Conservation (phyloP, 805 yeast species). For the Suhomyces sp. region DNA sequence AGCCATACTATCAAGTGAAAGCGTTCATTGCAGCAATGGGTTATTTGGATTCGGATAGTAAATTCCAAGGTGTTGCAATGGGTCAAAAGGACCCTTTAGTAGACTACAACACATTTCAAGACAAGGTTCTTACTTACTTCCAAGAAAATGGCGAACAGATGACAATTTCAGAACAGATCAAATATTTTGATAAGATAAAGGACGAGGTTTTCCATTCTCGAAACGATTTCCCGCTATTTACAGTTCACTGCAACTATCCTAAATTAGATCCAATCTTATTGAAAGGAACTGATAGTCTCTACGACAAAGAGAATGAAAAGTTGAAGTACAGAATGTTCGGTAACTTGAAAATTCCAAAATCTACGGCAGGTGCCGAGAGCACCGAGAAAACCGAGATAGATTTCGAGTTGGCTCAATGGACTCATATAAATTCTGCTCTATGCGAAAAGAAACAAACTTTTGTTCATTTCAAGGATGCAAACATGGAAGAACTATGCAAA, state of each 20-base stretch:
- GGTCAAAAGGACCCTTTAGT: slow-evolving; percentile 12
- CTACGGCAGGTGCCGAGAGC: background rate
- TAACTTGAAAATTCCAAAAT: slow-evolving; percentile 17
- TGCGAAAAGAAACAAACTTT: slow-evolving; percentile 26
- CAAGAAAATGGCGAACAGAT: slow-evolving; percentile 1
- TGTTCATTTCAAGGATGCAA: slow-evolving; percentile 18
- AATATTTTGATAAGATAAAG: slow-evolving; percentile 15
- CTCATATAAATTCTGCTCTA: slow-evolving; percentile 20
- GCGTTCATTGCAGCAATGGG: slow-evolving; percentile 36
- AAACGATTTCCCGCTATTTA: slow-evolving; percentile 21
- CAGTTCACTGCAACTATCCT: slow-evolving; percentile 36
- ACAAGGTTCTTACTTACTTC: slow-evolving; percentile 6
- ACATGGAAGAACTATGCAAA: slow-evolving; percentile 23
- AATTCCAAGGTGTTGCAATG: slow-evolving; percentile 34
- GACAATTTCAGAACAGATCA: slow-evolving; percentile 24
- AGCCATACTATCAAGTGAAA: slow-evolving; percentile 31
- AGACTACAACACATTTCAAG: slow-evolving; percentile 7
- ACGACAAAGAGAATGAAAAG: slow-evolving; percentile 19
- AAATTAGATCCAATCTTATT: slow-evolving; percentile 32
- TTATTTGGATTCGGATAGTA: slow-evolving; percentile 16
- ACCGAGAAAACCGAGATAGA: slow-evolving; percentile 13
- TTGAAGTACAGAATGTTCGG: slow-evolving; percentile 29
- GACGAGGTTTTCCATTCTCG: slow-evolving; percentile 16
- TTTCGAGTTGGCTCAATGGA: slow-evolving; percentile 34
- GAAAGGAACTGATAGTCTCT: slow-evolving; percentile 21